Evolutionary conservation across 768 basidiomycete genomes (phyloP), one percentile per base, ranked within the genome.

Genomic region (Rhodotorula diobovata): DNA sequence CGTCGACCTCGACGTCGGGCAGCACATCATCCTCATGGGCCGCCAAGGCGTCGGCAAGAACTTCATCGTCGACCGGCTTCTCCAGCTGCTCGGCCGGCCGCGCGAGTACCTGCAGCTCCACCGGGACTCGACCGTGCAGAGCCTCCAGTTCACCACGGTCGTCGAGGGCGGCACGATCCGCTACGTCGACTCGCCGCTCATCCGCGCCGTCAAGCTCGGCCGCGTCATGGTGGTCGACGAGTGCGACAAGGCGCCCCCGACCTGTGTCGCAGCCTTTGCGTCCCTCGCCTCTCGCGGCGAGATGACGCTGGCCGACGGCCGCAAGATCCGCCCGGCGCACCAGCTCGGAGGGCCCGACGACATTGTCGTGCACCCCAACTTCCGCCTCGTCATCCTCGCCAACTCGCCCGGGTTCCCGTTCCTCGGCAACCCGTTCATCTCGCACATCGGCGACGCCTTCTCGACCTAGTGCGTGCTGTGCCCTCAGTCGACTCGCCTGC

Each of bases 11-110:
- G 56, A 59, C 2, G 37, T 67, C 30, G 50, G 55, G 30, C 30
- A 67, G 50, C 68, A 74, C 39, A 37, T 74, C 54, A 65, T 74
- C 20, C 72, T 74, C 2, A 62, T 74, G 35, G 72, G 72, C 21
- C 61, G 61, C 45, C 72, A 74, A 32, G 72, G 72, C 25, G 66
- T 63, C 14, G 72, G 72, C 37, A 74, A 74, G 66, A 74, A 74
- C 72, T 63, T 63, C 58, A 67, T 70, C 43, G 54, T 53, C 46
- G 71, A 72, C 41, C 67, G 59, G 25, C 59, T 68, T 2, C 67
- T 65, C 18, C 51, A 70, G 66, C 68, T 74, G 20, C 72, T 67
- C n/a, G 46, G 39, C 15, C 61, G 72, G 4, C 68, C 65, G 4
- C 39, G 72, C 35, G 72, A 74, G 61, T 74, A 70, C 65, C 59